Conservation (phyloP, 1,139 yeast species). For the Scheffersomyces lignicola region DNA sequence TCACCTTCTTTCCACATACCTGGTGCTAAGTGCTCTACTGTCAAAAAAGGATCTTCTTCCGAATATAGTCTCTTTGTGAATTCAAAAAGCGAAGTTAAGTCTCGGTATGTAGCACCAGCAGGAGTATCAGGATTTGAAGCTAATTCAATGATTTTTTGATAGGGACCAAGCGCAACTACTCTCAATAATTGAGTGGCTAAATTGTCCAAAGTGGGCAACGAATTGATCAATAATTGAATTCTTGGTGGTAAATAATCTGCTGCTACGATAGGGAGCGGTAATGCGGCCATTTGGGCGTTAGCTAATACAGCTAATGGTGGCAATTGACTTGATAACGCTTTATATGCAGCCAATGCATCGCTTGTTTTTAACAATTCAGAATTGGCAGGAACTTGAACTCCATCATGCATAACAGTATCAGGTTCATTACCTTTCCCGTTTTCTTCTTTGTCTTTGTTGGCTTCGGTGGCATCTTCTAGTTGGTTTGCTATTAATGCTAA, state of each 20-base stretch:
- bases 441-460: constrained; percentile 12
- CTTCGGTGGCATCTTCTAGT: constrained; percentile 18
- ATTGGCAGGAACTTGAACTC: constrained; percentile 37
- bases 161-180: constrained; percentile 66
- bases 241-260: constrained; percentile 59
- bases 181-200: constrained; percentile 72
- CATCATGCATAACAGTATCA: constrained; percentile 20
- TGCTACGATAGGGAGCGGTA: constrained; percentile 57
- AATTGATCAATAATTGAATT: constrained; percentile 60
- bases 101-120: constrained; percentile 73
- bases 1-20: constrained; percentile 70
- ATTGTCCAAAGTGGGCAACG: constrained; percentile 73
- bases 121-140: constrained; percentile 73
- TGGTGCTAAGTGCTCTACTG: constrained; percentile 59
- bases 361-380: constrained; percentile 45
- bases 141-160: constrained; percentile 69
- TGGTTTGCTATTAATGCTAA: constrained; percentile 20
- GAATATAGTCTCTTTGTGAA: constrained; percentile 66
- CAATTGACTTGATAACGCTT: constrained; percentile 39
- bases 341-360: constrained; percentile 45
- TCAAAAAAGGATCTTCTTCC: constrained; percentile 66
- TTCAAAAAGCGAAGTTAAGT: constrained; percentile 72
- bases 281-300: constrained; percentile 56
- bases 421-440: constrained; percentile 4
- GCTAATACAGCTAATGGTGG: constrained; percentile 42